A percentile compares a stretch with the other conserved stretches of the same genome.
phyloP scores from a whole-genome alignment of 1,139 yeast genomes.

The Suhomyces chickasaworum region DNA sequence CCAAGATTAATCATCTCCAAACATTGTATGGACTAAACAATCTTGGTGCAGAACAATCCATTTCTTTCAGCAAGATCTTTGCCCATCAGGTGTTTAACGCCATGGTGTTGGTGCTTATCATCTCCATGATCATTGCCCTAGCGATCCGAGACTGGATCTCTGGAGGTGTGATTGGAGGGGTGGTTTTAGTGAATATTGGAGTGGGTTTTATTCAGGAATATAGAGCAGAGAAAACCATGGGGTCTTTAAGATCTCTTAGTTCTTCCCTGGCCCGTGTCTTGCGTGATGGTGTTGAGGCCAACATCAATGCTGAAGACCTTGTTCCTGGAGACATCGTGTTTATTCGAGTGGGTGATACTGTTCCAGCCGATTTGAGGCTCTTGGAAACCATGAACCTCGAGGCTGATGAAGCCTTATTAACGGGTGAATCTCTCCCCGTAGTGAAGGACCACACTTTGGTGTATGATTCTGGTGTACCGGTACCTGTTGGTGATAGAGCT shows the following conservation, averaged over 20 bases:
- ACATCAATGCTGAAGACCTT: slow-evolving; percentile 65
- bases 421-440: slow-evolving; percentile 83
- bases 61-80: slow-evolving; percentile 59
- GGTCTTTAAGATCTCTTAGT: slow-evolving; percentile 65
- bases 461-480: slow-evolving; percentile 38
- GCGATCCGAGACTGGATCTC: slow-evolving; percentile 81
- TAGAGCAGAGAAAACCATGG: slow-evolving; percentile 82
- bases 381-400: slow-evolving; percentile 67
- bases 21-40: slow-evolving; percentile 56
- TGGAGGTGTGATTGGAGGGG: slow-evolving; percentile 80
- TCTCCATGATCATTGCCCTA: slow-evolving; percentile 74
- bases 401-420: slow-evolving; percentile 77
- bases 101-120: slow-evolving; percentile 73
- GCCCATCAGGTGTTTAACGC: slow-evolving; percentile 78
- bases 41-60: slow-evolving; percentile 61
- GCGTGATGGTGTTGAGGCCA: slow-evolving; percentile 61
- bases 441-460: slow-evolving; percentile 50
- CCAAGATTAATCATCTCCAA: slow-evolving; percentile 31
- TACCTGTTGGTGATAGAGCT: slow-evolving; percentile 75
- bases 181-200: slow-evolving; percentile 62
- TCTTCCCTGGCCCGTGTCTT: slow-evolving; percentile 74
- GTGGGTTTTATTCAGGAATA: slow-evolving; percentile 74
- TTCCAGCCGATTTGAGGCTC: slow-evolving; percentile 76
- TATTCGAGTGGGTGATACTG: slow-evolving; percentile 73
- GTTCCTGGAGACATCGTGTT: slow-evolving; percentile 78